Base-by-base conservation (phyloP, 106 monocot species). In the Dendrobium officinale region DNA sequence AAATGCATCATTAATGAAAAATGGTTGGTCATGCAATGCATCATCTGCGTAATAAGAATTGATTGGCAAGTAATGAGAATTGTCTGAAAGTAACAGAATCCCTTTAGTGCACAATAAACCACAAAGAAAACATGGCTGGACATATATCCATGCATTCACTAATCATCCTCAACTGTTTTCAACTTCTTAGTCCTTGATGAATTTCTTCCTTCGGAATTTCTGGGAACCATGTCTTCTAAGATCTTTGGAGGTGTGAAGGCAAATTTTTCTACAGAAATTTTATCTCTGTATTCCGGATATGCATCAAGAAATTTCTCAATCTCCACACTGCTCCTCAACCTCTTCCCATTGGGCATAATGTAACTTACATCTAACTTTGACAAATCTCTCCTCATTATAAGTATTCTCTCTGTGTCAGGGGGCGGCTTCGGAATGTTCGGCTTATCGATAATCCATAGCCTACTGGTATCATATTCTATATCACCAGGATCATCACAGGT, bases 321-420 rank as follows among this genome's bases (percentile, higher is more conserved):
- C 18, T 96, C 96, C 18, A 29, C 42, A 3, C 70, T 22, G 54
- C 93, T 81, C 80, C 96, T 90, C 40, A 85, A 80, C 72, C 64
- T 86, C 80, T 96, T 96, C n/a, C 91, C 92, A n/a, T 88, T 93
- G 2, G 96, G 96, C 96, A 96, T 92, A 24, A 90, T 45, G 67
- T 96, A 96, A 47, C 72, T 31, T 10, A 79, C 81, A 85, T 96
- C 96, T 79, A 93, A 66, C 79, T 93, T 96, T 0, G 93, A 90
- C 40, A 87, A 84, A 81, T 96, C 90, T 61, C 49, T 83, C 73
- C 96, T 87, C 91, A 96, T 85, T 0, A 42, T 75, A 66, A 96
- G 33, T 9, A 77, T 47, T 78, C 96, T 87, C 78, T 83, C 82
- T 1, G 86, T 86, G 15, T 78, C 81, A 3, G 80, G 58, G 6